Base-by-base conservation (phyloP, 768 basidiomycete genomes). In the Lactifluus hygrophoroides region DNA sequence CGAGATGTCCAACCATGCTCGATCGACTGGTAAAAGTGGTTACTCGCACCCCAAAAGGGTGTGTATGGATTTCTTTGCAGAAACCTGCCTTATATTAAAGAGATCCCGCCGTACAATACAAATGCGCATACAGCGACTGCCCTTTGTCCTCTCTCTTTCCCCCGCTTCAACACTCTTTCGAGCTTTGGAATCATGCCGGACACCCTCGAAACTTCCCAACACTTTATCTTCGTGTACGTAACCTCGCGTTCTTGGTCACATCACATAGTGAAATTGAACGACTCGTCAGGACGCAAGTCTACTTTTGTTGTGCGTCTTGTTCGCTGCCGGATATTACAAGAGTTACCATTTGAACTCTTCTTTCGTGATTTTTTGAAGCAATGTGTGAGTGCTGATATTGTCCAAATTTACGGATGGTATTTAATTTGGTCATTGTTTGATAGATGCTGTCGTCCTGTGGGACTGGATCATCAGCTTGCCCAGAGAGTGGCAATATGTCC, bases 391-490 rank as follows among this genome's bases (percentile, higher is more conserved):
- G 17, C 35, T 51, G 59, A 67, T 57, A 52, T 40, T 19, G 27
- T 17, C 42, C 6, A 34, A 27, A 16, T 46, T 10, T 14, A 11
- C 23, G 9, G 13, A 32, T 13, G 5, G 16, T 10, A 14, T 19
- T 48, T n/a, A 40, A 21, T 6, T 35, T 28, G 32, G 2, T 5
- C 27, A n/a, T 44, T 19, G 10, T 51, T 23, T 45, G 10, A 44
- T 68, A 90, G 88, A 90, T 71, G 85, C 88, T 56, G 83, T 90
- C 50, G 83, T 88, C 60, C 71, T 89, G 52, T 90, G 88, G 88
- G 88, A 90, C 75, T 90, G 88, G 88, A 75, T 86, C 68, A 83
- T 86, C 67, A 85, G 85, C 69, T 70, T 90, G 58, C 82, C 84
- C 42, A 77, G 86, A 72, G 88, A 90, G 71, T 89, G 82, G 75